Conservation (phyloP, 805 yeast genomes). For the Saccharomyces jurei region DNA sequence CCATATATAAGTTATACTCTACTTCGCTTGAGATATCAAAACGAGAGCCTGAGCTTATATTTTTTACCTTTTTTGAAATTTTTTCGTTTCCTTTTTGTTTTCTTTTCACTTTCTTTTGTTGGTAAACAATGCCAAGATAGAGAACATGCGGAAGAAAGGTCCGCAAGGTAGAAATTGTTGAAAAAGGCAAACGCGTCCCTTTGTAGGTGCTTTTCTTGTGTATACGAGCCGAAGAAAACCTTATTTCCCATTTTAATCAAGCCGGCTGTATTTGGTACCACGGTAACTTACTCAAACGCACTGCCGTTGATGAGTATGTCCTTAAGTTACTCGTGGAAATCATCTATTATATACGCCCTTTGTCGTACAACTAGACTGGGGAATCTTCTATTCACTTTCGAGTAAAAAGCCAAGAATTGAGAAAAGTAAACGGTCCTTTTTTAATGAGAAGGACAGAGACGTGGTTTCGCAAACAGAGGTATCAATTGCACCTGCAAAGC, state of each 20-base stretch:
- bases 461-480: not conserved
- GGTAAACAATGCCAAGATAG: not conserved
- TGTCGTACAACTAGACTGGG: not conserved
- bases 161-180: not conserved
- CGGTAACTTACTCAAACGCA: not conserved
- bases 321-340: not conserved
- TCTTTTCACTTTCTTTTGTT: not conserved
- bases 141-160: not conserved
- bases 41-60: not conserved
- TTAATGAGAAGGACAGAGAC: not conserved
- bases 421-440: not conserved
- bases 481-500: not conserved
- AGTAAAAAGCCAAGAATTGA: not conserved
- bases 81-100: not conserved
- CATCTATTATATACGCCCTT: not conserved
- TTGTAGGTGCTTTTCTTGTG: not conserved
- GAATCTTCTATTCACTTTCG: not conserved
- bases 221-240: slow-evolving; percentile 5
- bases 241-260: slow-evolving; percentile 54
- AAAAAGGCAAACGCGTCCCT: not conserved
- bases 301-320: not conserved
- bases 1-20: not conserved
- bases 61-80: not conserved
- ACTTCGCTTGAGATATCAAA: not conserved
- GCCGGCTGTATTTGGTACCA: slow-evolving; percentile 15